Evolutionary conservation across 768 basidiomycete species (phyloP).

Genomic region (Piloderma croceum): DNA sequence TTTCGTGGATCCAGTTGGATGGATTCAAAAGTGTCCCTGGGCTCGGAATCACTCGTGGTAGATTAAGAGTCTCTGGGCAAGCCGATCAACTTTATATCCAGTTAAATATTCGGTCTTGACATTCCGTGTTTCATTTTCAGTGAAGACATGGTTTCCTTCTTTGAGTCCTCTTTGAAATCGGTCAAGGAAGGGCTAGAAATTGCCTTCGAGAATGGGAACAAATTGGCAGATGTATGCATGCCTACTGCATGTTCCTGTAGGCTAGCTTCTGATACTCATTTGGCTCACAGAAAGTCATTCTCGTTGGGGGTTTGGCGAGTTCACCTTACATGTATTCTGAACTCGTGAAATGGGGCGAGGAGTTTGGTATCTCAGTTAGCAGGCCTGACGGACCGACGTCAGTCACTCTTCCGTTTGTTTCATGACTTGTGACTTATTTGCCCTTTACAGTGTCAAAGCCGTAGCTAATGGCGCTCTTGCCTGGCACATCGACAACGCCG

Average conservation of each 20-base stretch:
- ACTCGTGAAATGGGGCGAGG: constrained; percentile 17
- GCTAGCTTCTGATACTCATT: background rate
- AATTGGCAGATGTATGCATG: constrained; percentile 12
- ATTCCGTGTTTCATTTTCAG: constrained; percentile 1
- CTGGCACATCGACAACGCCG: constrained; percentile 24
- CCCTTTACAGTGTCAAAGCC: constrained; percentile 16
- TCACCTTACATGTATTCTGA: constrained; percentile 22
- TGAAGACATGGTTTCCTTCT: constrained; percentile 15
- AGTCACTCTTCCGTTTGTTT: background rate
- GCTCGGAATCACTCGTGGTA: constrained; percentile 12
- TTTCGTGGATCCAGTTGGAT: constrained; percentile 12
- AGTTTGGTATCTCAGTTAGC: constrained; percentile 18
- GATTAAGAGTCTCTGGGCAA: constrained; percentile 16
- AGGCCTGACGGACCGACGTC: constrained; percentile 12
- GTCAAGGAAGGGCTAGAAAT: constrained; percentile 15
- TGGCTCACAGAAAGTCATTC: constrained; percentile 20
- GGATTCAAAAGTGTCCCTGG: constrained; percentile 12
- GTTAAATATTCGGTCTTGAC: background rate
- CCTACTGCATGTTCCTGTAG: background rate
- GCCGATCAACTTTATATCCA: background rate
- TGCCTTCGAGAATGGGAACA: constrained; percentile 15
- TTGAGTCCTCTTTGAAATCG: constrained; percentile 9
- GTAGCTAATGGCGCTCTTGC: constrained; percentile 26
- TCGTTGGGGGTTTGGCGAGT: constrained; percentile 26
- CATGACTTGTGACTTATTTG: background rate